Evolutionary conservation across 805 yeast species (phyloP).

Genomic region (Ogataea paraovalis): DNA sequence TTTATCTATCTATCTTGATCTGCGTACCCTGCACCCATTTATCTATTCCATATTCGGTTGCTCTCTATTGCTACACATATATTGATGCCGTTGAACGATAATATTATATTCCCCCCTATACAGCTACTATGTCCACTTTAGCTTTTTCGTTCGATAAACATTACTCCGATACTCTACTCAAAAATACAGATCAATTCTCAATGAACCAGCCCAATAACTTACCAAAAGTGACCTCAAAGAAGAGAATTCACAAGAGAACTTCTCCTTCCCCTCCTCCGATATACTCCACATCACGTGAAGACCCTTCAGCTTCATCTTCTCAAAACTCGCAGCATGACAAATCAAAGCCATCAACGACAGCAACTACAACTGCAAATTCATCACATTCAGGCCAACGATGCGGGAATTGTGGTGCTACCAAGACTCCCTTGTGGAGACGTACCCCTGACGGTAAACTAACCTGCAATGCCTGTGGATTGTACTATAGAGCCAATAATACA

Average conservation of each 20-base stretch:
- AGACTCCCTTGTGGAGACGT: conserved; percentile 57
- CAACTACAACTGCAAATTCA: not conserved
- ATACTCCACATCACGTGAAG: not conserved
- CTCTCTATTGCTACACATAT: not conserved
- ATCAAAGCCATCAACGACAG: not conserved
- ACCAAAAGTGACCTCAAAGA: not conserved
- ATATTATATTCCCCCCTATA: not conserved
- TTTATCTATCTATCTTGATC: too few species aligned
- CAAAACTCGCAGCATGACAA: not conserved
- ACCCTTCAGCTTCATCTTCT: too few species aligned
- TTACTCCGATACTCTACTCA: not conserved
- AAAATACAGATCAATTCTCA: not conserved
- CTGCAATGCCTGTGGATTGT: conserved; percentile 60
- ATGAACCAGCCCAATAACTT: not conserved
- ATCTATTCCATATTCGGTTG: not conserved
- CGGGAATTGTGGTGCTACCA: conserved; percentile 51
- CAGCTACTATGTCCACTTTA: not conserved
- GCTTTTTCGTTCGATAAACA: not conserved
- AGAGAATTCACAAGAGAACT: conserved; percentile 5
- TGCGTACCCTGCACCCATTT: too few species aligned
- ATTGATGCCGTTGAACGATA: not conserved
- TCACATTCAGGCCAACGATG: conserved; percentile 35
- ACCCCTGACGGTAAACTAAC: conserved; percentile 53
- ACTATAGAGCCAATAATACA: conserved; percentile 52
- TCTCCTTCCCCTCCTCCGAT: conserved; percentile 1